phyloP scores from a whole-genome alignment of 345 rosid genomes.

The Noccaea caerulescens region DNA sequence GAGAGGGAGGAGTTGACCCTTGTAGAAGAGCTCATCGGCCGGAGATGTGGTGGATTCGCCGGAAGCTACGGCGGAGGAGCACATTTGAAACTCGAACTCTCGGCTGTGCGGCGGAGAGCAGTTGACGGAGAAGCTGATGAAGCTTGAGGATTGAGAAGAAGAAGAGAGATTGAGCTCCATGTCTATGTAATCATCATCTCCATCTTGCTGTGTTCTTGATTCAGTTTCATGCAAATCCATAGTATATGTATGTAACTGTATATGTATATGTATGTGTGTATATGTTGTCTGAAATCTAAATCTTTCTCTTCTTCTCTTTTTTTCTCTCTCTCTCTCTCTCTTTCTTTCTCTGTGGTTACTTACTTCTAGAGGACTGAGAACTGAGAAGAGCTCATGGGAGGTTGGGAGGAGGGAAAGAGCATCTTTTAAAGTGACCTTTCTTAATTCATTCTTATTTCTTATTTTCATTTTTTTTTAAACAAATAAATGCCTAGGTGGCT shows the following conservation, averaged over 20 bases:
- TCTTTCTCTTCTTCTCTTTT: background rate
- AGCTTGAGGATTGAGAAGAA: conserved; percentile 31
- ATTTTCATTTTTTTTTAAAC: background rate
- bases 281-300: conserved; percentile 28
- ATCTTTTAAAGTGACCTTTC: conserved; percentile 45
- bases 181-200: conserved; percentile 72
- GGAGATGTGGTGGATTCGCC: conserved; percentile 53
- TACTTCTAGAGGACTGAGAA: conserved; percentile 39
- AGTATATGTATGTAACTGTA: conserved; percentile 7
- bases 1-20: conserved; percentile 95
- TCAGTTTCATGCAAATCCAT: conserved; percentile 44
- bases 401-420: conserved; percentile 46
- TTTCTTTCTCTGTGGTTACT: conserved; percentile 34
- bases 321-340: conserved; percentile 17
- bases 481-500: conserved; percentile 31
- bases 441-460: background rate
- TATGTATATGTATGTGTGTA: conserved; percentile 19
- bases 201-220: conserved; percentile 42
- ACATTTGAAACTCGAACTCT: conserved; percentile 92
- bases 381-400: conserved; percentile 38
- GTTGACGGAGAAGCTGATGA: conserved; percentile 49
- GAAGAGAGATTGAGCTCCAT: conserved; percentile 70
- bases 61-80: conserved; percentile 49
- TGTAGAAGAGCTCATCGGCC: conserved; percentile 95
- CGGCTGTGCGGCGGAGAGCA: conserved; percentile 64